These are phyloP conservation scores for Botrytis byssoidea DNA, from an alignment of 2,329 filamentous ascomycete genomes.

Conservation along the genomic window DNA sequence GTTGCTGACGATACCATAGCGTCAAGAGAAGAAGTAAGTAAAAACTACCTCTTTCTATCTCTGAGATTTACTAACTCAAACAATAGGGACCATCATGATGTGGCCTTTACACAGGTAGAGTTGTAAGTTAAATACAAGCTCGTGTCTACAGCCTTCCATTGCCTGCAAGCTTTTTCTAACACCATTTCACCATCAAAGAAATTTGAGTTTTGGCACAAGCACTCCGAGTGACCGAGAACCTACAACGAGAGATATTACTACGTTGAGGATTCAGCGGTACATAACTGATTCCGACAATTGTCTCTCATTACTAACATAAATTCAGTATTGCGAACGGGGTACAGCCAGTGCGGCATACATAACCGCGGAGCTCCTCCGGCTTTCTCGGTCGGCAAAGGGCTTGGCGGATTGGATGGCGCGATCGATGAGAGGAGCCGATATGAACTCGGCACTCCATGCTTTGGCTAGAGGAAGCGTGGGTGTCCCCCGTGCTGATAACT, in stretches of 20 bases:
- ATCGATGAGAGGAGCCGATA: not conserved
- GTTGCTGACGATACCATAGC: not conserved
- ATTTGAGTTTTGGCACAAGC: not conserved
- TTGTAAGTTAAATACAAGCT: not conserved
- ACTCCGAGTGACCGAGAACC: not conserved
- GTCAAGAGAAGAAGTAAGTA: not conserved
- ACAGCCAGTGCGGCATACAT: not conserved
- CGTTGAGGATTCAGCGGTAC: not conserved
- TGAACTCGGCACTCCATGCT: not conserved
- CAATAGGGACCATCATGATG: not conserved
- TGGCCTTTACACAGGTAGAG: rapidly evolving
- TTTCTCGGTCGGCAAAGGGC: not conserved
- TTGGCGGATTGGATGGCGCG: not conserved
- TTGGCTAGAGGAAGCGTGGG: not conserved
- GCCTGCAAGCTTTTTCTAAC: not conserved
- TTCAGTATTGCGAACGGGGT: not conserved
- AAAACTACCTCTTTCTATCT: too few species aligned
- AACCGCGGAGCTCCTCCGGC: not conserved
- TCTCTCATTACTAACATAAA: not conserved
- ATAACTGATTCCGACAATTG: not conserved
- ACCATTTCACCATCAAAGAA: not conserved
- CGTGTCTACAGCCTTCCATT: not conserved
- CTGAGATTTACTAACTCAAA: not conserved
- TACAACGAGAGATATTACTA: not conserved
- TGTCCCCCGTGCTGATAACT: not conserved